phyloP scores from a whole-genome alignment of 2,329 filamentous ascomycete species.

The Ascochyta fabae region DNA sequence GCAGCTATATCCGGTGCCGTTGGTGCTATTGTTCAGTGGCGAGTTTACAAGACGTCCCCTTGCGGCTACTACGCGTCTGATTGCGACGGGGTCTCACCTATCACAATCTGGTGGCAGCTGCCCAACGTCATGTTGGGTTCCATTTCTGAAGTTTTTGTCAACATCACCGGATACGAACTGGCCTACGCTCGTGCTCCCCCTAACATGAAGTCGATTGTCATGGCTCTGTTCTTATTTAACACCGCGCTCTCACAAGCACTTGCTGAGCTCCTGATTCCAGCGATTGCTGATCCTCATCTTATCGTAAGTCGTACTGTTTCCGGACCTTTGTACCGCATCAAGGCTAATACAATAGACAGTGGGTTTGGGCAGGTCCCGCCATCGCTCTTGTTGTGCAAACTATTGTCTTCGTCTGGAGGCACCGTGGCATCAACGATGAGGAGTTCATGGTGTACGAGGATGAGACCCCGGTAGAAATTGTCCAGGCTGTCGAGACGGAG shows the following conservation, averaged over 20 bases:
- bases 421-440: conserved; percentile 57
- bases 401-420: conserved; percentile 57
- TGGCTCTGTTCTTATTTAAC: conserved; percentile 52
- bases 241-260: conserved; percentile 50
- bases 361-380: conserved; percentile 58
- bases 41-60: conserved; percentile 55
- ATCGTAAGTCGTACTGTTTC: conserved; percentile 27
- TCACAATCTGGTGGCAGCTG: conserved; percentile 55
- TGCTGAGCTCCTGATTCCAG: conserved; percentile 53
- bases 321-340: not conserved
- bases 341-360: conserved; percentile 24
- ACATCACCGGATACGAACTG: conserved; percentile 55
- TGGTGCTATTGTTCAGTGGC: conserved; percentile 52
- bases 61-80: conserved; percentile 52
- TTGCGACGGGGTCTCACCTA: conserved; percentile 49
- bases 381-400: conserved; percentile 58
- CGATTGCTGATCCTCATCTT: conserved; percentile 56
- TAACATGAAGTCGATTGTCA: conserved; percentile 53
- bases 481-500: conserved; percentile 1
- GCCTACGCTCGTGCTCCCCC: conserved; percentile 53
- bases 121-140: conserved; percentile 45
- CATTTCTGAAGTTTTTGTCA: conserved; percentile 45
- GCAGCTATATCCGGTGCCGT: conserved; percentile 54
- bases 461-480: not conserved
- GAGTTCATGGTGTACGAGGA: conserved; percentile 47